Evolutionary conservation across 2,329 filamentous ascomycete genomes (phyloP).

Genomic region (Exophiala bonariae): DNA sequence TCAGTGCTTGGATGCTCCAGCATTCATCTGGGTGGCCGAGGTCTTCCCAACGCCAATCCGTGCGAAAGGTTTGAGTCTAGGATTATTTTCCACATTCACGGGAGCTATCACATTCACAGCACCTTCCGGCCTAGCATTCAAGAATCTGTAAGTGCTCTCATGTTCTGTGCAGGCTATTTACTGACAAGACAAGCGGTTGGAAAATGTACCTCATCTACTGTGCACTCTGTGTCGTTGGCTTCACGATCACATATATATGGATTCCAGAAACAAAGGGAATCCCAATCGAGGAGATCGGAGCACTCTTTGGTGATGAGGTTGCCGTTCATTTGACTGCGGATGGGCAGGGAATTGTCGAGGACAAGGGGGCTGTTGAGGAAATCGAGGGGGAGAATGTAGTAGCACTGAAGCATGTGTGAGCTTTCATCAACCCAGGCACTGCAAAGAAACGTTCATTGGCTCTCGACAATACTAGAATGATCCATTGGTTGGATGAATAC

Average conservation of each 20-base stretch:
- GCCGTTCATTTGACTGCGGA: constrained; percentile 13
- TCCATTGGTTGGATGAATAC: no score
- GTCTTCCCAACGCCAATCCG: constrained; percentile 44
- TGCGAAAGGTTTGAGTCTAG: constrained; percentile 17
- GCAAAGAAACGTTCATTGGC: no score
- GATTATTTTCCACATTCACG: constrained; percentile 4
- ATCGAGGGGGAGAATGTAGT: no score
- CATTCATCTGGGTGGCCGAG: constrained; percentile 46
- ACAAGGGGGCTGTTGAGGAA: neutral
- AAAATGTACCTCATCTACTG: constrained; percentile 30
- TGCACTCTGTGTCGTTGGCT: constrained; percentile 10
- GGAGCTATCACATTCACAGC: constrained; percentile 7
- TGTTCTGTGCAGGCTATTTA: no score
- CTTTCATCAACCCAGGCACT: no score
- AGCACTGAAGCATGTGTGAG: no score
- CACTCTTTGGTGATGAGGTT: constrained; percentile 29
- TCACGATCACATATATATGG: constrained; percentile 11
- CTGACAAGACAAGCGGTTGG: constrained; percentile 2
- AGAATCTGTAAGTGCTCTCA: constrained; percentile 3
- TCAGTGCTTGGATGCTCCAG: constrained; percentile 46
- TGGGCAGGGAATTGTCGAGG: constrained; percentile 16
- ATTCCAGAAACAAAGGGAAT: constrained; percentile 34
- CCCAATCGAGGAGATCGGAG: constrained; percentile 39
- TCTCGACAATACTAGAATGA: no score
- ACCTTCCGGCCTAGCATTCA: constrained; percentile 4